phyloP scores from a whole-genome alignment of 2,329 filamentous ascomycete genomes.

The Neofusicoccum umdonicola region DNA sequence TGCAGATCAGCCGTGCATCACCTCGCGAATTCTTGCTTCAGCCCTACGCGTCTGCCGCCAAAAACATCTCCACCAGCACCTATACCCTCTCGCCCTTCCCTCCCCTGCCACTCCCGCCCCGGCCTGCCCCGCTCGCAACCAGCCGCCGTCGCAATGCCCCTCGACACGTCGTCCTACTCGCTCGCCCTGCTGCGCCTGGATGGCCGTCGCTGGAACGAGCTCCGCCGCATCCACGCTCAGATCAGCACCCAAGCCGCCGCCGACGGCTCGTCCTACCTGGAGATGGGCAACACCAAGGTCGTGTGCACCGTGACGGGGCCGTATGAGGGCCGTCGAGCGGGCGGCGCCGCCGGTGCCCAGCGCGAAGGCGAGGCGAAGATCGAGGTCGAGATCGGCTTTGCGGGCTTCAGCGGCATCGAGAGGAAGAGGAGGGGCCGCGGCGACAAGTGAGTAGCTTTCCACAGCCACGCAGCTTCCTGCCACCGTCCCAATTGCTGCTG shows the following conservation, averaged over 20 bases:
- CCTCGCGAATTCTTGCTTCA: constrained; percentile 11
- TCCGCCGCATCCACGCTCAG: constrained; percentile 82
- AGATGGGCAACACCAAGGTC: constrained; percentile 97
- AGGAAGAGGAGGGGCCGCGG: constrained; percentile 71
- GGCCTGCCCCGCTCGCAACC: background rate
- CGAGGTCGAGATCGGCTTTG: constrained; percentile 77
- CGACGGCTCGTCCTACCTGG: constrained; percentile 88
- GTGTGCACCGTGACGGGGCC: constrained; percentile 90
- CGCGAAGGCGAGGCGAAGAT: constrained; percentile 62
- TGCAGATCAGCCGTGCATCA: constrained; percentile 11
- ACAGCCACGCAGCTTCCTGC: background rate
- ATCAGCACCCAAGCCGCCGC: constrained; percentile 90
- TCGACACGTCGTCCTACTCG: constrained; percentile 89
- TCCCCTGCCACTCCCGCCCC: background rate
- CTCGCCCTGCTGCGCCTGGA: constrained; percentile 68
- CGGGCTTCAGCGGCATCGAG: constrained; percentile 85
- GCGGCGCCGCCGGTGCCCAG: constrained; percentile 44
- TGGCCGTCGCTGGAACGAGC: constrained; percentile 94
- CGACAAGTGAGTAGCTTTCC: constrained; percentile 66
- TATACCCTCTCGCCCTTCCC: background rate
- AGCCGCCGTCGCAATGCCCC: constrained; percentile 64
- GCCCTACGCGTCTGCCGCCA: background rate
- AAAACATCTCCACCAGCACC: background rate
- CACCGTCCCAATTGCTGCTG: background rate
- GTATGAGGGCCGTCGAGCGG: constrained; percentile 59